Evolutionary conservation across 2,329 filamentous ascomycete genomes (phyloP), one percentile per base, ranked within the genome.

Genomic region (Penicillium sp.): DNA sequence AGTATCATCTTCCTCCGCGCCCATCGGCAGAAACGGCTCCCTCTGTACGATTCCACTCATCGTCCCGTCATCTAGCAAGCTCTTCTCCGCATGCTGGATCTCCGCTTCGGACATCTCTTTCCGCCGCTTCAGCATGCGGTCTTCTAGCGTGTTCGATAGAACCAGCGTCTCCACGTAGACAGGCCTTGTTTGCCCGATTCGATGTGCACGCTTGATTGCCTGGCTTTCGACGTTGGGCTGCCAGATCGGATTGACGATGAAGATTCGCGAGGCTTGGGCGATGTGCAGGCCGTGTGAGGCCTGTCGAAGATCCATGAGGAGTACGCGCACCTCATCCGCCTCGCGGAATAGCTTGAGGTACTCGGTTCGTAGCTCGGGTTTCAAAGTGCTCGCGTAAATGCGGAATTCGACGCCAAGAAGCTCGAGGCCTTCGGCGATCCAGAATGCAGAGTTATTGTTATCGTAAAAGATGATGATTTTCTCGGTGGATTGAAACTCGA

Each of bases 391-490:
- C 9, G 79, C 77, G 67, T 82, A 83, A 51, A 88, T 87, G 19
- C 87, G 81, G 62, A 87, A 86, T 36, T 85, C 81, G 50, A 88
- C 75, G 9, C 85, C 81, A 1, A 89, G 75, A 35, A 94, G 82
- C 65, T 97, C 93, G 0, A 98, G 82, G 33, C 89, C 87, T 70
- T 92, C 88, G 0, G 91, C 90, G 40, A 97, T 84, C 76, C 96
- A 96, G 74, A 86, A 96, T 1, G 92, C 93, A 2, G 90, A 83
- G 66, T 96, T 94, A 60, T 95, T 89, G 35, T 90, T 89, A 60
- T 96, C 92, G 72, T 96, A 97, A 73, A 98, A 98, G 10, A 97
- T 84, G 54, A 97, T 86, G 3, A 96, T 95, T 74, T 97, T 96
- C 69, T 96, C 92, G 0, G 83, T 77, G 1, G 81, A 75, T 54